Conservation (phyloP, 768 basidiomycete genomes). For the Rhodocollybia butyracea region DNA sequence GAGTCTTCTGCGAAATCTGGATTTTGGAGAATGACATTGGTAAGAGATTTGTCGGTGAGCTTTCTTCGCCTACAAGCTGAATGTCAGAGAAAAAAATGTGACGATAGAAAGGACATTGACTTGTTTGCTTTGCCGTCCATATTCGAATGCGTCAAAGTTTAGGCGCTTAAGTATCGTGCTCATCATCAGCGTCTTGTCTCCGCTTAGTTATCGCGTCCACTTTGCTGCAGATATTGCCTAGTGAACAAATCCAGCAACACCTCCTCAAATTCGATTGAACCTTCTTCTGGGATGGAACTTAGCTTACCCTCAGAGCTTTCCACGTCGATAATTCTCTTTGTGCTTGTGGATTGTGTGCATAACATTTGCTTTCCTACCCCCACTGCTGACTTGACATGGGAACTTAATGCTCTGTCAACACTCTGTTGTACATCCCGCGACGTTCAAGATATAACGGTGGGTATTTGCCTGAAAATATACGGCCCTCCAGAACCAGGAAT, state of each 20-base stretch:
- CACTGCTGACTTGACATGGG: not conserved
- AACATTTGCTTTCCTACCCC: not conserved
- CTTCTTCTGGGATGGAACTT: too few species aligned
- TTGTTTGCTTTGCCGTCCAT: constrained; percentile 5
- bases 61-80: constrained; percentile 67
- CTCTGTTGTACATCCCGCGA: not conserved
- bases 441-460: not conserved
- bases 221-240: too few species aligned
- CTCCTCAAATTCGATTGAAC: too few species aligned
- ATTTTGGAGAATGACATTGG: constrained; percentile 70
- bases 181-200: too few species aligned
- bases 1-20: constrained; percentile 80
- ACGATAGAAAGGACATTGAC: not conserved
- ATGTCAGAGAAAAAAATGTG: too few species aligned
- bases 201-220: too few species aligned
- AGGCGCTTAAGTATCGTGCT: too few species aligned
- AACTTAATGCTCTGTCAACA: not conserved
- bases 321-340: not conserved
- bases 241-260: too few species aligned
- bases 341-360: not conserved
- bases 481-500: not conserved
- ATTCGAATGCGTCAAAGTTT: too few species aligned
- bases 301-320: too few species aligned
- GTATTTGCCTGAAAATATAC: not conserved
- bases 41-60: constrained; percentile 75